Conservation (phyloP, 2,329 filamentous ascomycete species). For the Ceratocystis ficicola region DNA sequence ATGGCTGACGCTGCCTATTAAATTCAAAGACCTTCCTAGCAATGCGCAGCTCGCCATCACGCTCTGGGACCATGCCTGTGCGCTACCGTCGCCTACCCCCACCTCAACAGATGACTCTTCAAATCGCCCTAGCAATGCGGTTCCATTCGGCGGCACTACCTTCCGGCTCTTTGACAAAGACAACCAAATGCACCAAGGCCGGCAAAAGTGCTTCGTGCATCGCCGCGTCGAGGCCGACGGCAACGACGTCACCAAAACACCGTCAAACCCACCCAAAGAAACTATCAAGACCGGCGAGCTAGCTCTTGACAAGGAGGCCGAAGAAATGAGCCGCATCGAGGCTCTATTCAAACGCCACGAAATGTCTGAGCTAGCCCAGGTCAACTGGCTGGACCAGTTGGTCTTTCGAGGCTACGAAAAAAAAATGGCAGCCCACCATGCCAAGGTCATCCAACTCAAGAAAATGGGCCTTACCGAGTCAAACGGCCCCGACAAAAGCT, state of each 20-base stretch:
- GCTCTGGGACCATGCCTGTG: constrained; percentile 57
- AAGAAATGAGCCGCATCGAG: constrained; percentile 82
- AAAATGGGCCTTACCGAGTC: constrained; percentile 27
- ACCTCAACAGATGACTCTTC: constrained; percentile 55
- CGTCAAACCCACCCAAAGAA: constrained; percentile 45
- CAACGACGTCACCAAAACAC: constrained; percentile 65
- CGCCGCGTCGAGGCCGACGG: constrained; percentile 76
- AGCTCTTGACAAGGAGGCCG: constrained; percentile 52
- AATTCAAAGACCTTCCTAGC: constrained; percentile 68
- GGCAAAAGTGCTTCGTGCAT: constrained; percentile 82
- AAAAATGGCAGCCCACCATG: constrained; percentile 32
- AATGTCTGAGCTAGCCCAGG: constrained; percentile 85
- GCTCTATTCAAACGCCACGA: constrained; percentile 93
- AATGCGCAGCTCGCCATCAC: constrained; percentile 84
- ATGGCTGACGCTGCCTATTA: constrained; percentile 81
- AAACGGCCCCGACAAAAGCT: constrained; percentile 26
- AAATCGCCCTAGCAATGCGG: constrained; percentile 59
- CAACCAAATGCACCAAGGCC: constrained; percentile 78
- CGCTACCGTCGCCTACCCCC: not conserved
- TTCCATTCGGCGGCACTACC: constrained; percentile 91
- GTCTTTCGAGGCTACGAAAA: constrained; percentile 87
- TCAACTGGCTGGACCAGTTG: constrained; percentile 91
- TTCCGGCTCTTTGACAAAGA: constrained; percentile 85
- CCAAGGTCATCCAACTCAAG: constrained; percentile 28
- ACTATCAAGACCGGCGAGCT: constrained; percentile 39